Conservation (phyloP, 192 early-diverging fungal species). For the Dissophora globulifera region DNA sequence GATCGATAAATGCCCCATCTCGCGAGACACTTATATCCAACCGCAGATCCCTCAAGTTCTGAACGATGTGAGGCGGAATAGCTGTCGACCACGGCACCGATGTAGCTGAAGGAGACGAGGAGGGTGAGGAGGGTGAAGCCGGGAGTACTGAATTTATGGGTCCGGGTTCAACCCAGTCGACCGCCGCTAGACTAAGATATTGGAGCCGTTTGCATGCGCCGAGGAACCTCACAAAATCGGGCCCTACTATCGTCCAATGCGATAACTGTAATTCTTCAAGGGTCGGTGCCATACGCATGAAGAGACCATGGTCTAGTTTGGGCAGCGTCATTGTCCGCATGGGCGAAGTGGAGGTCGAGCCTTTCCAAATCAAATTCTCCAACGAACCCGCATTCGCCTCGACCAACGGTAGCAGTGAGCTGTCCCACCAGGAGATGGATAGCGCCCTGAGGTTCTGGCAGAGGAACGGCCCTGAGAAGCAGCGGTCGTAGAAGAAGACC, state of each 20-base stretch:
- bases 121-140: neutral
- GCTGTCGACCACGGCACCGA: neutral
- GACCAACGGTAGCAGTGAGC: slow-evolving; percentile 12
- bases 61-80: no score
- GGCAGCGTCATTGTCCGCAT: neutral
- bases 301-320: slow-evolving; percentile 10
- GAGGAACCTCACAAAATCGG: slow-evolving; percentile 16
- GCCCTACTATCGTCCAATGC: slow-evolving; percentile 30
- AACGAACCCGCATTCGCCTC: slow-evolving; percentile 21
- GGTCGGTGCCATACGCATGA: slow-evolving; percentile 20
- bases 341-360: slow-evolving; percentile 4
- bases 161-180: slow-evolving; percentile 29
- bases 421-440: slow-evolving; percentile 36
- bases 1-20: slow-evolving; percentile 23
- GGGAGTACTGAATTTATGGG: neutral
- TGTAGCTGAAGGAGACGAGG: neutral
- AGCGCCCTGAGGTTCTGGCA: slow-evolving; percentile 22
- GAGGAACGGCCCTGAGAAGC: slow-evolving; percentile 12
- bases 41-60: slow-evolving; percentile 6
- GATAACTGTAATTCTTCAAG: slow-evolving; percentile 23
- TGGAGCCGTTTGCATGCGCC: slow-evolving; percentile 4
- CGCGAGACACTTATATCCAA: slow-evolving; percentile 26
- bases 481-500: slow-evolving; percentile 30
- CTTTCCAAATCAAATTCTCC: slow-evolving; percentile 30
- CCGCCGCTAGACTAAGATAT: slow-evolving; percentile 2